phyloP scores from a whole-genome alignment of 2,329 filamentous ascomycete genomes.

The Colletotrichum sp. region DNA sequence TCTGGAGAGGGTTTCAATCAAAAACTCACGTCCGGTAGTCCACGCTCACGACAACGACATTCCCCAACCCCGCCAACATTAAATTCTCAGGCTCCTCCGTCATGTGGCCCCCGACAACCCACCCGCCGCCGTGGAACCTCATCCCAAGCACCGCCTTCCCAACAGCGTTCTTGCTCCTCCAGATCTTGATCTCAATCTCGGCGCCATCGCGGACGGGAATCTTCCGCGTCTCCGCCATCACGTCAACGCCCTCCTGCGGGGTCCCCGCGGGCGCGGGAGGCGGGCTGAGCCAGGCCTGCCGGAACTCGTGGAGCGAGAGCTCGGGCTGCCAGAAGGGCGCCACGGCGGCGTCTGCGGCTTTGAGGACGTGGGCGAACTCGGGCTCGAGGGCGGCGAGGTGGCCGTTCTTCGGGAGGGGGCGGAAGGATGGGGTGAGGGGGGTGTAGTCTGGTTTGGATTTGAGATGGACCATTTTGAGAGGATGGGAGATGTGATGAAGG shows the following conservation, averaged over 20 bases:
- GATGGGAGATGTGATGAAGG: fast-evolving
- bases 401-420: constrained; percentile 38
- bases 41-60: constrained; percentile 41
- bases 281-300: constrained; percentile 28
- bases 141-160: constrained; percentile 30
- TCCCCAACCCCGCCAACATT: constrained; percentile 33
- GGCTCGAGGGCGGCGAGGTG: constrained; percentile 37
- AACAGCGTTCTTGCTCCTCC: constrained; percentile 27
- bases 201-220: constrained; percentile 38
- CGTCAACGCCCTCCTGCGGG: constrained; percentile 37
- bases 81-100: constrained; percentile 40
- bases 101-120: constrained; percentile 36
- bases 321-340: constrained; percentile 31
- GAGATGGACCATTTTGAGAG: constrained; percentile 25
- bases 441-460: constrained; percentile 33
- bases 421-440: constrained; percentile 31
- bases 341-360: constrained; percentile 28
- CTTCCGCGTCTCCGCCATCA: constrained; percentile 31
- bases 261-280: constrained; percentile 29
- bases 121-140: constrained; percentile 42
- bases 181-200: constrained; percentile 39
- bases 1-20: background rate
- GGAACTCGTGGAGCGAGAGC: constrained; percentile 32
- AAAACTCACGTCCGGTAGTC: constrained; percentile 39
- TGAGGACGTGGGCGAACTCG: constrained; percentile 31